Conservation (phyloP, 257 asterid genomes). For the Solanum okadae region DNA sequence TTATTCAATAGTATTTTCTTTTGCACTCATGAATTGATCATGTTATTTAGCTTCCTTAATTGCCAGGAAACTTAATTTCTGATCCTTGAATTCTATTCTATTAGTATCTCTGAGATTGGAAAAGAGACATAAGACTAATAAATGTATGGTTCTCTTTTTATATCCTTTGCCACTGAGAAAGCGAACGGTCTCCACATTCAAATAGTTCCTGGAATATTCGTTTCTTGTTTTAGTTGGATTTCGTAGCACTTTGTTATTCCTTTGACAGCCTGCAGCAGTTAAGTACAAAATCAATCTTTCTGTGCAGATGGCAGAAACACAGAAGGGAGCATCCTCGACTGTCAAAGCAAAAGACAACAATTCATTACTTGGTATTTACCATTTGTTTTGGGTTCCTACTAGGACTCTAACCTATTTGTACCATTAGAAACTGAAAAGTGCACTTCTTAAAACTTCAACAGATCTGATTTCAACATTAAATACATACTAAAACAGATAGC, state of each 20-base stretch:
- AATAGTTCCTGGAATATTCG: background rate
- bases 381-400: background rate
- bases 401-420: background rate
- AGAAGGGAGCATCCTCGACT: slow-evolving; percentile 38
- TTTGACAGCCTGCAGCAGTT: background rate
- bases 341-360: slow-evolving; percentile 36
- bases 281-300: background rate
- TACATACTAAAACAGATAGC: background rate
- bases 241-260: background rate
- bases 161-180: background rate
- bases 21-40: background rate
- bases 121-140: background rate
- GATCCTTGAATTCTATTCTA: background rate
- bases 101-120: background rate
- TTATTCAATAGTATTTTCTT: background rate
- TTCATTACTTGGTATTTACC: slow-evolving; percentile 44
- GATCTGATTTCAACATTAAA: background rate
- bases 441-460: background rate
- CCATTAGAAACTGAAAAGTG: background rate
- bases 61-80: background rate
- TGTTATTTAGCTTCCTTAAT: background rate
- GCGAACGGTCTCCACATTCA: background rate
- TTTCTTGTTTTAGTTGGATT: background rate
- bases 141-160: background rate
- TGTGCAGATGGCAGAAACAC: slow-evolving; percentile 48